Conservation (phyloP, 2,329 filamentous ascomycete genomes). For the Sarocladium brachiariae region DNA sequence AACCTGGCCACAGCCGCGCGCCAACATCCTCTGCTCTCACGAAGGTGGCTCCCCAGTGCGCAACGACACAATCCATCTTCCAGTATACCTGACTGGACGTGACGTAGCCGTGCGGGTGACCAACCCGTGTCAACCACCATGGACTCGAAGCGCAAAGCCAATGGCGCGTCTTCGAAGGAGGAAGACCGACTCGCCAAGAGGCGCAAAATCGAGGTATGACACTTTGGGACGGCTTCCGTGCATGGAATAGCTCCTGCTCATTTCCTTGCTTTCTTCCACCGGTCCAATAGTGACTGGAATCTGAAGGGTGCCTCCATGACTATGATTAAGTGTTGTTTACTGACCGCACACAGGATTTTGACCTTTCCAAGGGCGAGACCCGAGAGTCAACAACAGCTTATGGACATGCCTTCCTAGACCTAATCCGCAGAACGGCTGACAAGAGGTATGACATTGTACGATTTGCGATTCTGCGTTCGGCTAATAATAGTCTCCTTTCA, state of each 20-base stretch:
- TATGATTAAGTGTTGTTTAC: too few relatives aligned
- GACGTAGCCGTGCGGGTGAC: not conserved
- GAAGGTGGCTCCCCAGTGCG: not conserved
- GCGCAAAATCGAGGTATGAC: constrained; percentile 41
- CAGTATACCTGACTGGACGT: not conserved
- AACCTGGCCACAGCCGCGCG: not conserved
- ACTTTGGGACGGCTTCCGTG: constrained; percentile 23
- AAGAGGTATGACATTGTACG: constrained; percentile 58
- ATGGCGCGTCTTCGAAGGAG: constrained; percentile 37
- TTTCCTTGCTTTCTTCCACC: too few relatives aligned
- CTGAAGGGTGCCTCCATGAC: too few relatives aligned
- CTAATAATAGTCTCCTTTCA: constrained; percentile 26
- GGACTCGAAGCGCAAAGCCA: constrained; percentile 53
- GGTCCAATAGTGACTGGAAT: too few relatives aligned
- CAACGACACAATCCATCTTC: not conserved
- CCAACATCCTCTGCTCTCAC: not conserved
- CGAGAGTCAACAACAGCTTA: constrained; percentile 62
- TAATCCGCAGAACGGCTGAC: constrained; percentile 69
- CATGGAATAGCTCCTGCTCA: not conserved
- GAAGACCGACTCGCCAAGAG: constrained; percentile 50
- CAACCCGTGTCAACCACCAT: constrained; percentile 26
- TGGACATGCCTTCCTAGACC: constrained; percentile 67
- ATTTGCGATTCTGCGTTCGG: not conserved
- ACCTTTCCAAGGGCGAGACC: constrained; percentile 52
- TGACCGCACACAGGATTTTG: constrained; percentile 31